These are phyloP conservation scores for Yamadazyma conglobata DNA, from an alignment of 1,139 yeast species.

Conservation along the genomic window DNA sequence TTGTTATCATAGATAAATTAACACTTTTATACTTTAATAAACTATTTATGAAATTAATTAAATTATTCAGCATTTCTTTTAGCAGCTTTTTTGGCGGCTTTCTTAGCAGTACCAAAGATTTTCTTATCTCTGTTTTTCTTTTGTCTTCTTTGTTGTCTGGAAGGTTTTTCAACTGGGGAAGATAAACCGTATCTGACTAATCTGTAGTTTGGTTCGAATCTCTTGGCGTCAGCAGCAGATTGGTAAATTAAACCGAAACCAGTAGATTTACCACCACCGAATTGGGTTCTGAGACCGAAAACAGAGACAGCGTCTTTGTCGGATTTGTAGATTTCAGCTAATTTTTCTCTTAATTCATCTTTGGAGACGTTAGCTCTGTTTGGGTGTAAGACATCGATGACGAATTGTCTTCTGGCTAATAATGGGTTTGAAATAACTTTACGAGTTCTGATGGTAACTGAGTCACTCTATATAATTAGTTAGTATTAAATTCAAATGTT, in stretches of 20 bases:
- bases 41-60: constrained; percentile 14
- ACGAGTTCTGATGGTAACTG: constrained; percentile 99
- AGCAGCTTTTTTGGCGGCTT: constrained; percentile 90
- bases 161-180: constrained; percentile 91
- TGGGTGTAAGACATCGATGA: constrained; percentile 99
- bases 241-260: constrained; percentile 99
- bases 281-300: constrained; percentile 98
- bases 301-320: constrained; percentile 98
- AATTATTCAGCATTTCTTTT: constrained; percentile 56
- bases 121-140: constrained; percentile 99
- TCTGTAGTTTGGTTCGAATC: constrained; percentile 99
- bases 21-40: constrained; percentile 13
- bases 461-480: constrained; percentile 70
- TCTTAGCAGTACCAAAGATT: constrained; percentile 96
- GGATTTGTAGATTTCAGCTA: constrained; percentile 95
- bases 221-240: constrained; percentile 97
- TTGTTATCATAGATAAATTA: constrained; percentile 3
- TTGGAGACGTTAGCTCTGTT: constrained; percentile 98
- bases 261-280: constrained; percentile 99
- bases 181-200: constrained; percentile 99
- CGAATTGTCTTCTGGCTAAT: constrained; percentile 99
- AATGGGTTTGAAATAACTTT: constrained; percentile 99
- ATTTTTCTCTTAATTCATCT: constrained; percentile 98
- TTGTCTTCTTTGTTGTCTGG: constrained; percentile 99
- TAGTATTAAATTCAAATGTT: no score